A percentile compares a stretch with the other conserved stretches of the same genome.
These are phyloP conservation scores for Lecanicillium sp. DNA, from an alignment of 2,329 filamentous ascomycete species.

Conservation along the genomic window DNA sequence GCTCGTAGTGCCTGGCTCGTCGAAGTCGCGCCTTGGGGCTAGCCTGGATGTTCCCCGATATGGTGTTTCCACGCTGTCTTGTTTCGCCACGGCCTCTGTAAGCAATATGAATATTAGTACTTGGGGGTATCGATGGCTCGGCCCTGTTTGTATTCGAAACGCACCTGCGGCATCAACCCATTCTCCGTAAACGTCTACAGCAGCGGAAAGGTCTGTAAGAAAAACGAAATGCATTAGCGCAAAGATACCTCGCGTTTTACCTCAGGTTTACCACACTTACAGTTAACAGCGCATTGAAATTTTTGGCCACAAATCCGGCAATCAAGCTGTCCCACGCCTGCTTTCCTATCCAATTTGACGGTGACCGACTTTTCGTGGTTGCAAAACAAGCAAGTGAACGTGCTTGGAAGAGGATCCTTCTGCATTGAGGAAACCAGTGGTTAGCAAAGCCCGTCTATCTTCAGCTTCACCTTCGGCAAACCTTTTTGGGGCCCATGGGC, in stretches of 20 bases:
- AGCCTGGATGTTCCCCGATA: conserved; percentile 19
- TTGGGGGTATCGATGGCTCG: too few species aligned
- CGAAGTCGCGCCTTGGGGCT: conserved; percentile 13
- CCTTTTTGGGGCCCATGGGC: conserved; percentile 76
- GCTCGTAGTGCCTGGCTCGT: conserved; percentile 20
- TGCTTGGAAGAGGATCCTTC: conserved; percentile 65
- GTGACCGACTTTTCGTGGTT: conserved; percentile 92
- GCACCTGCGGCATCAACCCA: conserved; percentile 78
- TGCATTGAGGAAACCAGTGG: conserved; percentile 23
- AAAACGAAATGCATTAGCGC: conserved; percentile 12
- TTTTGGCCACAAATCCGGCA: conserved; percentile 93
- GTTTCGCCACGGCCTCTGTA: conserved; percentile 43
- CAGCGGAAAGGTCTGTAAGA: conserved; percentile 67
- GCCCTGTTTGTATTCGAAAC: neutral
- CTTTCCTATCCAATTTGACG: conserved; percentile 91
- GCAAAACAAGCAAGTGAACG: conserved; percentile 97
- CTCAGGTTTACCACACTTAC: conserved; percentile 39
- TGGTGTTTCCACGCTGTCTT: conserved; percentile 22
- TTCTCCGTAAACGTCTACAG: conserved; percentile 93
- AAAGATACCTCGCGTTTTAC: conserved; percentile 5
- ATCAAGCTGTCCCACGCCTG: conserved; percentile 71
- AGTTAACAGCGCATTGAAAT: conserved; percentile 90
- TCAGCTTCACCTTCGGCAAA: conserved; percentile 28
- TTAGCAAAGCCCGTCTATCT: conserved; percentile 1
- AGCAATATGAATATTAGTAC: conserved; percentile 11